Percentiles rank a stretch among this genome's conserved stretches.
Conservation (phyloP, 148 eudicot species). For the Diospyros lotus region DNA sequence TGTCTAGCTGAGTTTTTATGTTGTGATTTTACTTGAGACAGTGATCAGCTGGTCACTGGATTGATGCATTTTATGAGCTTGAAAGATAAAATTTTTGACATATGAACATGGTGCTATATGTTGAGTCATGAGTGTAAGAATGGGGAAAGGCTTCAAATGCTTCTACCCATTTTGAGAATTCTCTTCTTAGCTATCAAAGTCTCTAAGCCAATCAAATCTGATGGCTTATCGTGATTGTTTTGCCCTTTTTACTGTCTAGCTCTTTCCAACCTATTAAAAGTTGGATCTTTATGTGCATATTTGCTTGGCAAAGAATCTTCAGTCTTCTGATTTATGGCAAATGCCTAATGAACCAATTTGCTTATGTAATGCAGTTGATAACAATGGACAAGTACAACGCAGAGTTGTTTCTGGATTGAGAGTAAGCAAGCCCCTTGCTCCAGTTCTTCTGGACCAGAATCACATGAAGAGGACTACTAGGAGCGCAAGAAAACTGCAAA, state of each 20-base stretch:
- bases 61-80: neutral
- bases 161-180: neutral
- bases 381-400: constrained; percentile 15
- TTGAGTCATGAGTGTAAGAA: neutral
- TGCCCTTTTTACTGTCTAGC: neutral
- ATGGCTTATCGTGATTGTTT: neutral
- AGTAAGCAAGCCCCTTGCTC: constrained; percentile 21
- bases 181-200: neutral
- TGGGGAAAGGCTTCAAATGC: neutral
- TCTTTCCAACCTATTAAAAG: neutral
- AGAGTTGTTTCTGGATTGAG: constrained; percentile 7
- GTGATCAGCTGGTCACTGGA: neutral
- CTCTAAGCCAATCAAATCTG: neutral
- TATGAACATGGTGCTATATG: neutral
- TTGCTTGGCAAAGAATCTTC: neutral
- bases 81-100: neutral
- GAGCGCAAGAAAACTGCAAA: constrained; percentile 16
- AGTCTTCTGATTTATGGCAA: neutral
- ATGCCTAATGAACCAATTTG: neutral
- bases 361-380: constrained; percentile 23
- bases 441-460: constrained; percentile 14
- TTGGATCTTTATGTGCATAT: neutral
- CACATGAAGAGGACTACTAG: constrained; percentile 29
- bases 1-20: no score
- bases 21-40: neutral